phyloP scores from a whole-genome alignment of 352 stramenopile species.

The Phytopythium boreale region DNA sequence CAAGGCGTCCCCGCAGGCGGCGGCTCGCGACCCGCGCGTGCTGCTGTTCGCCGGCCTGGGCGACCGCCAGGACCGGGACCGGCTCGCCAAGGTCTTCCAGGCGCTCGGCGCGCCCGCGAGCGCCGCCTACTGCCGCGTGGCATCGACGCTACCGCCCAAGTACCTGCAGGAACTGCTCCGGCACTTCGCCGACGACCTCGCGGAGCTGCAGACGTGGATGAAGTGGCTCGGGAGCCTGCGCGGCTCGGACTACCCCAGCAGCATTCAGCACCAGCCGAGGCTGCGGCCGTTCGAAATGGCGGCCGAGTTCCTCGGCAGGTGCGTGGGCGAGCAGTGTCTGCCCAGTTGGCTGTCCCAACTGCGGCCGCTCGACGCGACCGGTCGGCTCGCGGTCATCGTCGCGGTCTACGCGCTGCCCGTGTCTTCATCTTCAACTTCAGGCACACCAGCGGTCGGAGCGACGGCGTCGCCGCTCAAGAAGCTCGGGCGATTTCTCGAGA shows the following conservation, averaged over 20 bases:
- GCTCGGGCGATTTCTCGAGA: constrained; percentile 54
- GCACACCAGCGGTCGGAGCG: constrained; percentile 11
- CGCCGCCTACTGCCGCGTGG: constrained; percentile 38
- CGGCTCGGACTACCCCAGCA: background rate
- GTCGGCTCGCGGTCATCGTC: constrained; percentile 33
- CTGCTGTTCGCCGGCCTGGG: constrained; percentile 40
- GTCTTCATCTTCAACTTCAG: constrained; percentile 7
- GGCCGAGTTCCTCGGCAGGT: constrained; percentile 39
- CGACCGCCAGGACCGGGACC: constrained; percentile 34
- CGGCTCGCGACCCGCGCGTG: constrained; percentile 23
- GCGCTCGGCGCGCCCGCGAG: constrained; percentile 31
- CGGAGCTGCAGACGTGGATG: constrained; percentile 47
- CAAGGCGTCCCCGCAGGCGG: background rate
- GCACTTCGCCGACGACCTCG: constrained; percentile 39
- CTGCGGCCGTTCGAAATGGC: constrained; percentile 11
- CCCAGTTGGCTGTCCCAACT: constrained; percentile 45
- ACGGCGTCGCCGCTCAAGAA: constrained; percentile 33
- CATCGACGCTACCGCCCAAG: constrained; percentile 33
- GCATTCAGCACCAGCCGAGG: background rate
- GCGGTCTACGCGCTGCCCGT: constrained; percentile 17
- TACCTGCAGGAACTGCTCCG: constrained; percentile 55
- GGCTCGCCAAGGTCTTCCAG: constrained; percentile 56
- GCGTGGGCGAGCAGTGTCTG: constrained; percentile 40
- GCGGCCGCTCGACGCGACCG: constrained; percentile 18
- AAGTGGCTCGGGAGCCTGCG: constrained; percentile 31